These are phyloP conservation scores for Mycena galericulata DNA, from an alignment of 768 basidiomycete species.

Conservation along the genomic window DNA sequence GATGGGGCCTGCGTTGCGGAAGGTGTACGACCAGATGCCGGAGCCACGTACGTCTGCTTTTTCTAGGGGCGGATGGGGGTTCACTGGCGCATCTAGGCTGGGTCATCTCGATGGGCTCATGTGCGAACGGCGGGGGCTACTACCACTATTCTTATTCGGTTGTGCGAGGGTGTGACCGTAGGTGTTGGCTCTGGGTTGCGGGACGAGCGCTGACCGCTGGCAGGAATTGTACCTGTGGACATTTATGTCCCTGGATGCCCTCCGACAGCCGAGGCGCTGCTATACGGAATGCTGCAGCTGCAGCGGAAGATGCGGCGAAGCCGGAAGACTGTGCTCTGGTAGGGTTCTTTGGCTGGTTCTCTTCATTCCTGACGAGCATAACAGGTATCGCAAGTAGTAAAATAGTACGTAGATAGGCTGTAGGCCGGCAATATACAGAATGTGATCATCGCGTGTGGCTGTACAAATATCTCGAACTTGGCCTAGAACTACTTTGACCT, in stretches of 20 bases:
- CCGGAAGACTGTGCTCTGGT: slow-evolving; percentile 92
- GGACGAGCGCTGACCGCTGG: slow-evolving; percentile 26
- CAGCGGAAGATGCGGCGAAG: slow-evolving; percentile 96
- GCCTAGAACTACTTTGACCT: no score
- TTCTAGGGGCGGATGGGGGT: slow-evolving; percentile 14
- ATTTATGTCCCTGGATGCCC: slow-evolving; percentile 98
- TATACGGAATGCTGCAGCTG: slow-evolving; percentile 96
- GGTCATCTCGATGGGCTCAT: slow-evolving; percentile 99
- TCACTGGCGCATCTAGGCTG: slow-evolving; percentile 67
- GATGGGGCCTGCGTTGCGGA: slow-evolving; percentile 98
- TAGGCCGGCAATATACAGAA: slow-evolving; percentile 22
- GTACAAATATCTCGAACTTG: no score
- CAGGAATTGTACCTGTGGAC: slow-evolving; percentile 97
- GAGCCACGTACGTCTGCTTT: slow-evolving; percentile 78
- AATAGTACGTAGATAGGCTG: slow-evolving; percentile 32
- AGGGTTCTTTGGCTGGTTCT: slow-evolving; percentile 36
- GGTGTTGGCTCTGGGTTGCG: slow-evolving; percentile 43
- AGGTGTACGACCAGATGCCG: slow-evolving; percentile 99
- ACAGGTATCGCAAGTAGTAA: slow-evolving; percentile 69
- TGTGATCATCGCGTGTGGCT: no score
- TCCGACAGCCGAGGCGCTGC: slow-evolving; percentile 94
- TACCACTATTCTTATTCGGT: slow-evolving; percentile 99
- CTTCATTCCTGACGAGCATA: slow-evolving; percentile 7
- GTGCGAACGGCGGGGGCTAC: slow-evolving; percentile 97
- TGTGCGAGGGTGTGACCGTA: slow-evolving; percentile 97